Percentiles rank a stretch among this genome's conserved stretches.
These are phyloP conservation scores for Meyerozyma carpophila DNA, from an alignment of 1,139 yeast genomes.

Conservation along the genomic window DNA sequence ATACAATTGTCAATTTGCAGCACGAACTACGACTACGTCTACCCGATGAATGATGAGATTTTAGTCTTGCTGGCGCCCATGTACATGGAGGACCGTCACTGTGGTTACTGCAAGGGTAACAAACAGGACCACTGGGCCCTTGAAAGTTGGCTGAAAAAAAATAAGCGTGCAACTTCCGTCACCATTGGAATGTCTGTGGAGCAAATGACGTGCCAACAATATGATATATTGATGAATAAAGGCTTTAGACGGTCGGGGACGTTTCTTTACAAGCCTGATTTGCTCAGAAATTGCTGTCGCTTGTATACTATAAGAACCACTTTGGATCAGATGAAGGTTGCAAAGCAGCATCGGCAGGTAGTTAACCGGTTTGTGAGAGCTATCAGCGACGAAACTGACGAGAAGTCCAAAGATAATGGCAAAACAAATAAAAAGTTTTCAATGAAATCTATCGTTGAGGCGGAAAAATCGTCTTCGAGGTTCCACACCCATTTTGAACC, in stretches of 20 bases:
- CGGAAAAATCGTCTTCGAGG: slow-evolving; percentile 22
- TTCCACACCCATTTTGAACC: slow-evolving; percentile 53
- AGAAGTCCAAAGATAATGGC: slow-evolving; percentile 11
- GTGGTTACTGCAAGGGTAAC: slow-evolving; percentile 62
- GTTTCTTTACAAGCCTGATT: slow-evolving; percentile 70
- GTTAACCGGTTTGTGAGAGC: slow-evolving; percentile 56
- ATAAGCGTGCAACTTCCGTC: slow-evolving; percentile 17
- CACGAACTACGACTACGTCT: not conserved
- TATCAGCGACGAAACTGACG: slow-evolving; percentile 16
- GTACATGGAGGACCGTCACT: slow-evolving; percentile 12
- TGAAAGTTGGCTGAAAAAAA: slow-evolving; percentile 14
- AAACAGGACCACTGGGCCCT: slow-evolving; percentile 40
- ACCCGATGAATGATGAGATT: not conserved
- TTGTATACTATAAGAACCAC: slow-evolving; percentile 72
- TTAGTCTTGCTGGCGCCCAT: not conserved
- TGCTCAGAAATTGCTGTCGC: slow-evolving; percentile 73
- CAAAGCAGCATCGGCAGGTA: slow-evolving; percentile 64
- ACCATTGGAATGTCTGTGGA: slow-evolving; percentile 49
- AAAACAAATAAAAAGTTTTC: slow-evolving; percentile 13
- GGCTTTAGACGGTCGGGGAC: slow-evolving; percentile 81
- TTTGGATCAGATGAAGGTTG: slow-evolving; percentile 36
- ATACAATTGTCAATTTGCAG: not conserved
- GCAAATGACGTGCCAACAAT: slow-evolving; percentile 44
- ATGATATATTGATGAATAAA: slow-evolving; percentile 59
- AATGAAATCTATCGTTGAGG: slow-evolving; percentile 20